phyloP scores from a whole-genome alignment of 129 eudicot species.

The Smallanthus sonchifolius region DNA sequence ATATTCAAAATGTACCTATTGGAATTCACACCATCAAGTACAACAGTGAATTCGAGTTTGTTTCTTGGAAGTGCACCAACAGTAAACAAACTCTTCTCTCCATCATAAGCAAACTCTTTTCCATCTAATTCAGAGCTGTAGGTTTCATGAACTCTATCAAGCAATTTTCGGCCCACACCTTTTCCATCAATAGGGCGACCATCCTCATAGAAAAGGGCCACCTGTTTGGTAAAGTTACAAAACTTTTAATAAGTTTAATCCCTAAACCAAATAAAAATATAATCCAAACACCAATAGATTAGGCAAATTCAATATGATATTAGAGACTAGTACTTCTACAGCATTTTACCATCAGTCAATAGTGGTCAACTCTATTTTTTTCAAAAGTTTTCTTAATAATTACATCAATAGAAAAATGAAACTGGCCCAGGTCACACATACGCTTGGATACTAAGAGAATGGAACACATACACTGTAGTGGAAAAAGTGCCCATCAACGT shows the following conservation, averaged over 20 bases:
- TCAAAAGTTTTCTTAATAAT: not conserved
- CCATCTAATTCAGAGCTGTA: conserved; percentile 71
- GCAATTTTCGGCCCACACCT: conserved; percentile 75
- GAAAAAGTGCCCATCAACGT: conserved; percentile 76
- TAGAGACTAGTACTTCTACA: not conserved
- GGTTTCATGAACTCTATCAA: conserved; percentile 75
- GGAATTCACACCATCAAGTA: conserved; percentile 63
- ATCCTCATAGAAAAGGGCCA: conserved; percentile 80
- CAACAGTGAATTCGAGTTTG: conserved; percentile 83
- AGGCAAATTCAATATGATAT: not conserved
- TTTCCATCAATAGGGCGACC: conserved; percentile 82
- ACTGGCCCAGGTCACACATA: not conserved
- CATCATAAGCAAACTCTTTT: conserved; percentile 86
- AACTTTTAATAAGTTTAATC: not conserved
- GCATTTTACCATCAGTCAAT: not conserved
- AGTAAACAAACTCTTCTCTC: conserved; percentile 87
- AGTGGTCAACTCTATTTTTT: not conserved
- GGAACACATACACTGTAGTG: conserved; percentile 73
- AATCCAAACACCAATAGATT: not conserved
- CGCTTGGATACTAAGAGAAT: not conserved
- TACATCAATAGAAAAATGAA: not conserved
- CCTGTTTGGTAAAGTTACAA: conserved; percentile 38
- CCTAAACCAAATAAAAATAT: not conserved
- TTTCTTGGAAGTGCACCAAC: conserved; percentile 87
- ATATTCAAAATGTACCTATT: conserved; percentile 38